Conservation (phyloP, 352 stramenopile species). For the Phytophthora pinifolia region DNA sequence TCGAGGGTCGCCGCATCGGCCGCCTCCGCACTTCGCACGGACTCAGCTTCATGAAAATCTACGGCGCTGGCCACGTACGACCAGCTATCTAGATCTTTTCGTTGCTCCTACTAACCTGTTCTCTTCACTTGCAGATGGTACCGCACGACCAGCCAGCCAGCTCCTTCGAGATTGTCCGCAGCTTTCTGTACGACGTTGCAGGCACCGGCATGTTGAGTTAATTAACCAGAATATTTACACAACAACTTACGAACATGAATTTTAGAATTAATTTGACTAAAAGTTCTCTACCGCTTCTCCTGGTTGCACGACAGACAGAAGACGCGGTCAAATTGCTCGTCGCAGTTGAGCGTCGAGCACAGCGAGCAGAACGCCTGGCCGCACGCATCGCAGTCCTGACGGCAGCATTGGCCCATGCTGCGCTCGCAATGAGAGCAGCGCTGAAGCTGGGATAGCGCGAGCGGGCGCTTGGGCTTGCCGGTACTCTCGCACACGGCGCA, state of each 20-base stretch:
- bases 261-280: constrained; percentile 40
- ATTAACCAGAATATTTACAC: neutral
- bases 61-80: constrained; percentile 70
- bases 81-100: neutral
- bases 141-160: constrained; percentile 64
- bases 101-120: neutral
- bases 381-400: constrained; percentile 60
- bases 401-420: constrained; percentile 58
- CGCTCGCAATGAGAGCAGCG: constrained; percentile 69
- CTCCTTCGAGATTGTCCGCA: constrained; percentile 46
- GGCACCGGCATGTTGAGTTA: constrained; percentile 39
- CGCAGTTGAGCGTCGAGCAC: constrained; percentile 87
- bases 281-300: no score
- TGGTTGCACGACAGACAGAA: constrained; percentile 80
- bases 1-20: constrained; percentile 35
- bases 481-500: constrained; percentile 45
- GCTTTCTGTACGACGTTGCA: constrained; percentile 40
- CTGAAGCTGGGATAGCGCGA: constrained; percentile 17
- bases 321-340: constrained; percentile 76
- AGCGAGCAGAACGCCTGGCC: constrained; percentile 60
- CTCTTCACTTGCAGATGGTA: constrained; percentile 61
- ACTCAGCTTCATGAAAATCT: constrained; percentile 71
- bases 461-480: constrained; percentile 18
- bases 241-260: constrained; percentile 20
- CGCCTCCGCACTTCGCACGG: constrained; percentile 44